phyloP scores from a whole-genome alignment of 2,329 filamentous ascomycete species.

The Pyrenochaeta sp. region DNA sequence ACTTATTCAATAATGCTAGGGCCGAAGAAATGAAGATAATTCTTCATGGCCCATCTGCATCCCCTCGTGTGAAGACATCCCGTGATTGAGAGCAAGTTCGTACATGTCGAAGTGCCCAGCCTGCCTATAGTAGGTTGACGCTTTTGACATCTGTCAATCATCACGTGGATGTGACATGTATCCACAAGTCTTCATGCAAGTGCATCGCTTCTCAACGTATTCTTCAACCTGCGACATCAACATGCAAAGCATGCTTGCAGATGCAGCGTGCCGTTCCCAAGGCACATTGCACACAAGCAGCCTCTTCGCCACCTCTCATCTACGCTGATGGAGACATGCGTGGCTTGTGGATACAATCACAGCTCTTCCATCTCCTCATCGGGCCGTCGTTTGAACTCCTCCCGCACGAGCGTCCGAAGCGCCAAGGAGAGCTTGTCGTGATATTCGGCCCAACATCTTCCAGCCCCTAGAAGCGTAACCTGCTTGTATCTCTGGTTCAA shows the following conservation, averaged over 20 bases:
- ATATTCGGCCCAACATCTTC: constrained; percentile 73
- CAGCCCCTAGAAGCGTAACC: constrained; percentile 70
- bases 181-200: neutral
- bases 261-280: neutral
- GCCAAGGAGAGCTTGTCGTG: constrained; percentile 71
- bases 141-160: constrained; percentile 12
- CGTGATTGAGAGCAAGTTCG: no score
- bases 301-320: neutral
- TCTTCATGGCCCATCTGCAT: no score
- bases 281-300: neutral
- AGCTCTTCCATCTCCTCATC: constrained; percentile 33
- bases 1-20: neutral
- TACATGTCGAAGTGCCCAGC: no score
- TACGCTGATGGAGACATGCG: neutral
- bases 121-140: constrained; percentile 1
- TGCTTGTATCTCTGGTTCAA: constrained; percentile 72
- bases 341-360: neutral
- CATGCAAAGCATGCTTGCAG: neutral
- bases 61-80: no score
- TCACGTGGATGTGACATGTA: neutral
- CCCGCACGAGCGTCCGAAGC: constrained; percentile 70
- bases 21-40: no score
- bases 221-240: neutral
- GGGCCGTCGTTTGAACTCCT: constrained; percentile 64
- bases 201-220: constrained; percentile 4